These are phyloP conservation scores for Psophocarpus tetragonolobus DNA, from an alignment of 306 rosid species.

Conservation along the genomic window DNA sequence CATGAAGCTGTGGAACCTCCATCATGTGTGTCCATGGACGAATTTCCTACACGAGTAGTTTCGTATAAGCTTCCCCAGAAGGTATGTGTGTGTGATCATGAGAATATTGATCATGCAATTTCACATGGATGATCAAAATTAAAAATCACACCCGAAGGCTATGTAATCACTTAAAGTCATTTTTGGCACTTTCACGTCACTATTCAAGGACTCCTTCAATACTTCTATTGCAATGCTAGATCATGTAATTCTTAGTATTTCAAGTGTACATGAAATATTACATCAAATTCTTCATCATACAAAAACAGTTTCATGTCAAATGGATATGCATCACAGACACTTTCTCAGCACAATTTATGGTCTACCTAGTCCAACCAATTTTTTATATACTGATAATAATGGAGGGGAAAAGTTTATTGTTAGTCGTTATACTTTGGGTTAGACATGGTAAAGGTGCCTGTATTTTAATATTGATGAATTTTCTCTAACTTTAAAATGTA, in stretches of 20 bases:
- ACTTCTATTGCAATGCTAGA: slow-evolving; percentile 7
- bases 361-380: neutral
- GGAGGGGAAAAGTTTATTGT: neutral
- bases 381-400: neutral
- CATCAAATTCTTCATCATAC: neutral
- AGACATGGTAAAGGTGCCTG: no score
- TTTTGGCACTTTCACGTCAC: slow-evolving; percentile 2
- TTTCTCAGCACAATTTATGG: slow-evolving; percentile 11
- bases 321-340: neutral
- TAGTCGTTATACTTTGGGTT: no score
- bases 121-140: slow-evolving; percentile 6
- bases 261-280: neutral
- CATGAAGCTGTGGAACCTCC: slow-evolving; percentile 99
- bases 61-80: slow-evolving; percentile 14
- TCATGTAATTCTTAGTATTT: neutral
- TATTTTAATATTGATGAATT: no score
- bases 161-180: slow-evolving; percentile 5
- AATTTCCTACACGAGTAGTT: slow-evolving; percentile 63
- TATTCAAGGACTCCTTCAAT: neutral
- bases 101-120: neutral
- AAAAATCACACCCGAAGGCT: neutral
- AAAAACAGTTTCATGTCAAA: neutral
- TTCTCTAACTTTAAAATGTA: no score
- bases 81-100: neutral
- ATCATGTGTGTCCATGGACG: slow-evolving; percentile 99